Conservation (phyloP, 306 rosid genomes). For the Malus domestica region DNA sequence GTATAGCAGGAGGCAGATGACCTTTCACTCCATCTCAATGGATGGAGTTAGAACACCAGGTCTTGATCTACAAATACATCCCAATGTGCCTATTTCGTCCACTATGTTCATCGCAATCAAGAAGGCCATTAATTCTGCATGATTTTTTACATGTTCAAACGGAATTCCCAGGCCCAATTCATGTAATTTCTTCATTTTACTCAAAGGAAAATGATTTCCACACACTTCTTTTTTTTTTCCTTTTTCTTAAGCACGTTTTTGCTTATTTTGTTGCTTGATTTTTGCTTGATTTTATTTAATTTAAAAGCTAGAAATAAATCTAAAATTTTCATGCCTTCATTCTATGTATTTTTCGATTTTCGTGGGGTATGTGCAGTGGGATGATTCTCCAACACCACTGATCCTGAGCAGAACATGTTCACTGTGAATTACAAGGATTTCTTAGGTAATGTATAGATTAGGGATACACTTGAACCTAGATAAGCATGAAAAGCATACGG, state of each 20-base stretch:
- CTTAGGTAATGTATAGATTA: too few species aligned
- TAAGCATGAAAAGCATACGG: too few species aligned
- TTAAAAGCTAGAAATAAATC: too few species aligned
- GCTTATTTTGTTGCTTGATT: too few species aligned
- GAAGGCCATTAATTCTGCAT: conserved; percentile 73
- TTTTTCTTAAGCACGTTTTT: too few species aligned
- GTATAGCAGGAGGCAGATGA: background rate
- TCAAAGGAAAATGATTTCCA: too few species aligned
- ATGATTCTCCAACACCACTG: conserved; percentile 77
- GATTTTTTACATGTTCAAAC: conserved; percentile 38
- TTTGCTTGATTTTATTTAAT: too few species aligned
- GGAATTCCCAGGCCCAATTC: too few species aligned
- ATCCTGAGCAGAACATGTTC: conserved; percentile 52
- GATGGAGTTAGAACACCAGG: conserved; percentile 93
- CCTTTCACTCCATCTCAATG: conserved; percentile 13
- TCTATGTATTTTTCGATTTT: background rate
- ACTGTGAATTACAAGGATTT: too few species aligned
- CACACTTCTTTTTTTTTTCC: too few species aligned
- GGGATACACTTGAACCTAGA: too few species aligned
- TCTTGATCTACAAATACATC: conserved; percentile 86
- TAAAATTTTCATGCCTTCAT: background rate
- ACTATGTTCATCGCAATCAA: conserved; percentile 69
- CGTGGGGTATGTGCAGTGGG: conserved; percentile 43
- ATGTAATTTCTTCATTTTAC: too few species aligned
- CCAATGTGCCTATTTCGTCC: conserved; percentile 69